A percentile compares a stretch with the other conserved stretches of the same genome.
phyloP scores from a whole-genome alignment of 441 rosid genomes.

The Rhodomyrtus psidioides region DNA sequence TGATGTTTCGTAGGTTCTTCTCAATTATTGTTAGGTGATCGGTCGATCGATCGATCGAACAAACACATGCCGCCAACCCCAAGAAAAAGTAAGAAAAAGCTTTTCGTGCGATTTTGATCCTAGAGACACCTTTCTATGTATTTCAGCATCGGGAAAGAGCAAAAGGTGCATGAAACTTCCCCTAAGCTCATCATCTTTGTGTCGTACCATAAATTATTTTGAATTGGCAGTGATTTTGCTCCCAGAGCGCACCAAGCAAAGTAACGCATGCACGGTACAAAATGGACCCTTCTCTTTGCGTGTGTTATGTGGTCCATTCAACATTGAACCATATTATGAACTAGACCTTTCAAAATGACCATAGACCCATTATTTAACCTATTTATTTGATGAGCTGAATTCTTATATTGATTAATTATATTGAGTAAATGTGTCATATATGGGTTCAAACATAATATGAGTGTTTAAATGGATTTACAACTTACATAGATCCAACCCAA shows the following conservation, averaged over 20 bases:
- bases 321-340: neutral
- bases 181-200: neutral
- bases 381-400: too few relatives aligned
- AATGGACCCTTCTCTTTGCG: neutral
- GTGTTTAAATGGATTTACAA: too few relatives aligned
- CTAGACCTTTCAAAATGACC: neutral
- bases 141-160: neutral
- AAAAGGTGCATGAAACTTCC: neutral
- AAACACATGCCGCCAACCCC: neutral
- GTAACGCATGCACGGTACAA: neutral
- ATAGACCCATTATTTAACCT: too few relatives aligned
- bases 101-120: neutral
- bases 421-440: too few relatives aligned
- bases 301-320: neutral
- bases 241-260: neutral
- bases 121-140: neutral
- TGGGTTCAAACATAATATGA: too few relatives aligned
- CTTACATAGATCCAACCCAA: too few relatives aligned
- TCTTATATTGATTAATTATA: too few relatives aligned
- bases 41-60: neutral
- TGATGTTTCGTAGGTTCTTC: neutral
- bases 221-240: neutral
- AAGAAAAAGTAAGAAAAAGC: neutral
- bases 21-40: neutral
- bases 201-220: neutral